Evolutionary conservation across 2,329 filamentous ascomycete species (phyloP).

Genomic region (Aspergillus caelatus): DNA sequence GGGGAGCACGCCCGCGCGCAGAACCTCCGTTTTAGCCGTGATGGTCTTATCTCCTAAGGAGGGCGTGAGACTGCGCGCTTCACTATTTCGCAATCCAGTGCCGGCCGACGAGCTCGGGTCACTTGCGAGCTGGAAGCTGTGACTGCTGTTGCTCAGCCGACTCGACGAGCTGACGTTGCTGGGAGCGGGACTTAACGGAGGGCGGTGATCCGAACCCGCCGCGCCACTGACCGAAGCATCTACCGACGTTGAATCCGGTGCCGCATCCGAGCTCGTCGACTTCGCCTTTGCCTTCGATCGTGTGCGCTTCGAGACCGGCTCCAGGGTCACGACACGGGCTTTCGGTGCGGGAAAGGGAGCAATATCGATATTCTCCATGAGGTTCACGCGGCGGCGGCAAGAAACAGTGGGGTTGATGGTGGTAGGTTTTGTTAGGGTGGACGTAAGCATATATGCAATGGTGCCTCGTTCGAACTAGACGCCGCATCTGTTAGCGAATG

Average conservation of each 20-base stretch:
- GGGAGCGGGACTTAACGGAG: slow-evolving; percentile 53
- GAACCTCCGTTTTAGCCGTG: slow-evolving; percentile 79
- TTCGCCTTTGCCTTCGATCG: slow-evolving; percentile 60
- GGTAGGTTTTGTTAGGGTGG: slow-evolving; percentile 85
- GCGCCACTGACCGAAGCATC: slow-evolving; percentile 47
- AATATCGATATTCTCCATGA: slow-evolving; percentile 84
- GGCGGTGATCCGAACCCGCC: slow-evolving; percentile 37
- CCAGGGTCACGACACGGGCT: slow-evolving; percentile 80
- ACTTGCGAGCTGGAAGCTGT: slow-evolving; percentile 57
- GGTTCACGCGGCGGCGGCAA: slow-evolving; percentile 77
- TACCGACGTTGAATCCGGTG: slow-evolving; percentile 50
- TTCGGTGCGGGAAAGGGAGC: slow-evolving; percentile 73
- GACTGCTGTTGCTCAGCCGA: slow-evolving; percentile 66
- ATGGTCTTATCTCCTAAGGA: slow-evolving; percentile 75
- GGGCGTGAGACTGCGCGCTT: slow-evolving; percentile 53
- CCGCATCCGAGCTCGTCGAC: slow-evolving; percentile 43
- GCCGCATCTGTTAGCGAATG: slow-evolving; percentile 2
- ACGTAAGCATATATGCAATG: slow-evolving; percentile 86
- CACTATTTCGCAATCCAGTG: slow-evolving; percentile 48
- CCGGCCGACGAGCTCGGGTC: slow-evolving; percentile 45
- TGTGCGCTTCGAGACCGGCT: slow-evolving; percentile 75
- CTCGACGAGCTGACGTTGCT: slow-evolving; percentile 75
- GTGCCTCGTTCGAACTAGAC: slow-evolving; percentile 89
- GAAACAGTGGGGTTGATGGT: slow-evolving; percentile 78
- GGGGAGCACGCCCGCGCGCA: slow-evolving; percentile 80